Evolutionary conservation across 73 alveolate genomes (phyloP), one percentile per base, ranked within the genome.

Genomic region (Paramecium tetraurelia): DNA sequence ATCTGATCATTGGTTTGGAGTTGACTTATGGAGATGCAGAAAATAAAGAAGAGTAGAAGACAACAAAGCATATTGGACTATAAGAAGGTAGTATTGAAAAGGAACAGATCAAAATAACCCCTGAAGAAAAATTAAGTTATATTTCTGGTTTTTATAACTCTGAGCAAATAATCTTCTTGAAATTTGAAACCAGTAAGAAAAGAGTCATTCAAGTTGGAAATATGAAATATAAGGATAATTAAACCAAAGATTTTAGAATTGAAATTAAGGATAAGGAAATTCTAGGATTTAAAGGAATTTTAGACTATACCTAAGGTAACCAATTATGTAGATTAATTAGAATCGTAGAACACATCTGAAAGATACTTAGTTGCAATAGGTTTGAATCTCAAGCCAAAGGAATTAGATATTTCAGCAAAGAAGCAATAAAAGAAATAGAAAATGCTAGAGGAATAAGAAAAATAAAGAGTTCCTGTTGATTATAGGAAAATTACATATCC

Each of bases 331-430:
- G 18, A 24, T 11, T 80, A 20, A 10, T 20, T 80, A 80, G 90
- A 80, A 48, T 80, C 90, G 9, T 18, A 80, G 10, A 48, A 9
- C 43, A 50, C 90, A 41, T 40, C 35, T 12, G 46, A 80, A 80
- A 80, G 75, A 24, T 80, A 24, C 12, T 80, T 80, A 44, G 90
- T 80, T 8, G 90, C 90, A 11, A 31, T 80, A 3, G 90, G 90
- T 4, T 22, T 80, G 3, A 40, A 40, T 22, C 16, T 80, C 3
- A 80, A 80, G 10, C 3, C 20, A 1, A 80, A 80, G n/a, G 90
- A 80, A 80, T 40, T 40, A 22, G 90, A 21, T 7, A 43, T 41
- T 9, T 9, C 44, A 1, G 14, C 29, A 48, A 80, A 22, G 16
- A 80, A 80, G 29, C 9, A 14, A 80, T 31, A 22, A 6, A 80